Base-by-base conservation (phyloP, 2,329 filamentous ascomycete genomes). In the Orbilia javanica region DNA sequence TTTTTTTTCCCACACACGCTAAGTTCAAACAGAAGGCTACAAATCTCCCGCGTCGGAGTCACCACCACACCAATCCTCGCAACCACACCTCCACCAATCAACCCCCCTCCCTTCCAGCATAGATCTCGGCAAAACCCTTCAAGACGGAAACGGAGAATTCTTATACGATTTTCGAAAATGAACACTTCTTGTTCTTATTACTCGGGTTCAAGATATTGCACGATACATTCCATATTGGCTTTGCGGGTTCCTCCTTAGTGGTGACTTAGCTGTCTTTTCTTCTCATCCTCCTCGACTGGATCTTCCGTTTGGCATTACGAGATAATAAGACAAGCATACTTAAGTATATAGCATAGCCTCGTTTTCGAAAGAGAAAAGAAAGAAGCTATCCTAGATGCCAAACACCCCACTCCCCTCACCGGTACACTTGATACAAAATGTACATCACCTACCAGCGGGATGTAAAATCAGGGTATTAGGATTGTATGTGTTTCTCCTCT, bases 381-480 rank as follows among this genome's bases (percentile, higher is more conserved):
- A n/a, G 31, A 31, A 13, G 29, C 29, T 34, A 57, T 42, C 42
- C 39, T 77, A 77, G 72, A 77, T 77, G 73, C 25, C 64, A 53
- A 77, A 48, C 50, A 77, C 57, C 50, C 73, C 73, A 15, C 29
- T 77, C n/a, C 73, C 73, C 4, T 67, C 73, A 11, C 27, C 60
- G 25, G 42, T 77, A 36, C 57, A 77, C 42, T 62, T 77, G 29
- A 65, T 77, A 15, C 73, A 77, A 29, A 77, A 77, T 62, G 66
- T 77, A 18, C 73, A 62, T 22, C 36, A 77, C 44, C 29, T 77
- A 20, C 66, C 73, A 1, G 60, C 18, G 13, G 66, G 66, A 1
- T 66, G 57, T n/a, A 77, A 77, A 46, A 60, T 71, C 8, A 42
- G 66, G 20, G 73, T 77, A 10, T 27, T 77, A 7, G 73, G 73